Base-by-base conservation (phyloP, 345 rosid species). In the Heritiera littoralis region DNA sequence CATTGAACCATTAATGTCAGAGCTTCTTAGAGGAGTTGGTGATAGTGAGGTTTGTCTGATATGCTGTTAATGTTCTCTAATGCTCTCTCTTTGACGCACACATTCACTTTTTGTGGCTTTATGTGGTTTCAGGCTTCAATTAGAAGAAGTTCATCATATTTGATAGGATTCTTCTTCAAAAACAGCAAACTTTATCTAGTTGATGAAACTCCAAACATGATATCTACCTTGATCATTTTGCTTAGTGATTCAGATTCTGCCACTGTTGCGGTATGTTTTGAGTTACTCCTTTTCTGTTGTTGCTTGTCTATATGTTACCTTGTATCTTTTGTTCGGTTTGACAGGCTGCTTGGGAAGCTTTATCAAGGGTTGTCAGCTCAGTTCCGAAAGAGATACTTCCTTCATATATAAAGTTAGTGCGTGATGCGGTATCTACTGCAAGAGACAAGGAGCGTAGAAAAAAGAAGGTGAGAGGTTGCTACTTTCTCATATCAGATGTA, bases 331-430 rank as follows among this genome's bases (percentile, higher is more conserved):
- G 68, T 66, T 75, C 51, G 75, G 23, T 67, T 65, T 58, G 70
- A 85, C 79, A 96, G 98, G 91, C 85, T 84, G 89, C 98, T 72
- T 94, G 99, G 99, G 99, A 94, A 85, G 98, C 99, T 67, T 86
- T 94, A 82, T 86, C 92, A 38, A 88, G 92, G 86, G 97, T 96
- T 81, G 86, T 92, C 83, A 81, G 89, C 83, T 94, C 99, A 61
- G 97, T 96, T 83, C 99, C 98, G 8, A 94, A 94, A 81, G 99
- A 94, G 85, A 86, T 92, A 61, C 93, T 92, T 85, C 97, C 97
- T 66, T 89, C 98, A 13, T 96, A 90, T 84, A 85, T 94, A 72
- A 96, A 94, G 85, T 81, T 90, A 61, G 95, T 94, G 67, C 97
- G 99, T 30, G 99, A 94, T 87, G 95, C 99, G 78, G 91, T 94